Evolutionary conservation across 75 land plant species (phyloP).

Genomic region (Pinus taeda): DNA sequence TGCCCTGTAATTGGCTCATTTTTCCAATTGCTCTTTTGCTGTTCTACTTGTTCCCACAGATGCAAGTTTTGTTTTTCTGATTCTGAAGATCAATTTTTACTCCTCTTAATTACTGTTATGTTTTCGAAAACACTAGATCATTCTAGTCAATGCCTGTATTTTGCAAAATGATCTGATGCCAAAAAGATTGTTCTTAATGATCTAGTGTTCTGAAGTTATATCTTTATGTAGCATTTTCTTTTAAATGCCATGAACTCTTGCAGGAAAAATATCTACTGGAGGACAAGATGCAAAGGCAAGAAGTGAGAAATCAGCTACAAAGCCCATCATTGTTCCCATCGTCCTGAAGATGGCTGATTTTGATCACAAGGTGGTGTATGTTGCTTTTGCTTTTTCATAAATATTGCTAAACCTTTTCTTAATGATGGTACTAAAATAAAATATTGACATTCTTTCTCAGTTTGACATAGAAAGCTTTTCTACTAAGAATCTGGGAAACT

Average conservation of each 20-base stretch:
- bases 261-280: conserved; percentile 30
- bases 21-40: not conserved
- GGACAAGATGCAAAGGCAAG: conserved; percentile 10
- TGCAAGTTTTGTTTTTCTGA: not conserved
- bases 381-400: not conserved
- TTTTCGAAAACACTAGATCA: not conserved
- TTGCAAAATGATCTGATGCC: too few species aligned
- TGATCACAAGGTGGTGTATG: conserved; percentile 78
- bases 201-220: not conserved
- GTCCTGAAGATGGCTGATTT: conserved; percentile 94
- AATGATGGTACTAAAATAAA: too few species aligned
- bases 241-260: not conserved
- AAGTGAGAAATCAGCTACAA: conserved; percentile 40
- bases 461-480: too few species aligned
- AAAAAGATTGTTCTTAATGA: too few species aligned
- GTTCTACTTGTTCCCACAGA: not conserved
- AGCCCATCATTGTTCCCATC: conserved; percentile 83
- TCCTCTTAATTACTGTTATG: not conserved
- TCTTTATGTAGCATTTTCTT: not conserved
- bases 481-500: too few species aligned
- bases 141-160: too few species aligned
- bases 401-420: too few species aligned
- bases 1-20: not conserved
- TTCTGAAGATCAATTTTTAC: not conserved
- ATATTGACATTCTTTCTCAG: too few species aligned